Evolutionary conservation across 441 rosid species (phyloP).

Genomic region (Melastoma candidum): DNA sequence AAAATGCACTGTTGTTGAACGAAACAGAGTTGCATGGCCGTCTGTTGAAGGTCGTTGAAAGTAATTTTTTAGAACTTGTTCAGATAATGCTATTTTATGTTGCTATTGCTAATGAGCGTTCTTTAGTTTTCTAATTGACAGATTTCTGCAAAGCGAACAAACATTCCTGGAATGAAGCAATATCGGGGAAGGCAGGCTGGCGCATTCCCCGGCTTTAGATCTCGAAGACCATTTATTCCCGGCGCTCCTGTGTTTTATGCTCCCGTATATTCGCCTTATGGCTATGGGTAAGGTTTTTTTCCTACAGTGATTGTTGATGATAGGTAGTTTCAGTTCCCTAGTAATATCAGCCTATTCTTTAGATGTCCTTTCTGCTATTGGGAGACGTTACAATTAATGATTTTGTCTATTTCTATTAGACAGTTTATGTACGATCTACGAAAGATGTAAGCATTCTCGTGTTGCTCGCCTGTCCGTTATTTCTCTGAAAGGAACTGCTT

Average conservation of each 20-base stretch:
- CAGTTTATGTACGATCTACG: no score
- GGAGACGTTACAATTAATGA: no score
- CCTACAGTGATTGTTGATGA: conserved; percentile 7
- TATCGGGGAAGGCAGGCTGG: conserved; percentile 54
- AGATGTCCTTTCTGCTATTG: neutral
- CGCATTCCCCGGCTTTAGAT: conserved; percentile 31
- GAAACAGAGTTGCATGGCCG: conserved; percentile 81
- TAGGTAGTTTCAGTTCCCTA: neutral
- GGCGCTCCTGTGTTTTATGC: conserved; percentile 13
- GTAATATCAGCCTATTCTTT: no score
- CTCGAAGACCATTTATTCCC: conserved; percentile 55
- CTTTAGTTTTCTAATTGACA: conserved; percentile 15
- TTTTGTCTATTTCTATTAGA: no score
- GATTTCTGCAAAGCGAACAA: conserved; percentile 75
- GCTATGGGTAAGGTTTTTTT: conserved; percentile 42
- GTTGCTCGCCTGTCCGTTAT: no score
- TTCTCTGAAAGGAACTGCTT: no score
- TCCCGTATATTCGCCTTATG: conserved; percentile 40
- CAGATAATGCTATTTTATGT: neutral
- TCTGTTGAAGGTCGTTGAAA: conserved; percentile 47
- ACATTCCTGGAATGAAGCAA: conserved; percentile 67
- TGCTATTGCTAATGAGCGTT: neutral
- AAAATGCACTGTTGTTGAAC: conserved; percentile 55
- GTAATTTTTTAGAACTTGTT: conserved; percentile 9
- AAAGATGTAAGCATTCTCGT: no score